Percentiles rank a stretch among this genome's conserved stretches.
Conservation (phyloP, 495 filamentous ascomycete species). For the Penicillium canescens region DNA sequence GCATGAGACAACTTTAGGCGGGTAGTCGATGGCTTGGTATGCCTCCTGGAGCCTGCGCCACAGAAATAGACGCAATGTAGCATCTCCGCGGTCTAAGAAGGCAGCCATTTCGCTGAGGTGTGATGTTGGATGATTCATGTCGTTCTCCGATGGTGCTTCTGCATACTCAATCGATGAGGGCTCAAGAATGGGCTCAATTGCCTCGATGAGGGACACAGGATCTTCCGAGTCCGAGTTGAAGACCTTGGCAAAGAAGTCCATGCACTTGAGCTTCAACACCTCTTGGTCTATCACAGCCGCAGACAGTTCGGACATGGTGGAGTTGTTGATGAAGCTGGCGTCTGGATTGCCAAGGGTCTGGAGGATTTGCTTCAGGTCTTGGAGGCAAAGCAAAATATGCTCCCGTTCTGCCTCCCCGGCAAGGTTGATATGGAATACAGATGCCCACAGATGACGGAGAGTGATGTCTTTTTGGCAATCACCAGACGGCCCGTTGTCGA, state of each 20-base stretch:
- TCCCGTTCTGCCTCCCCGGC: conserved; percentile 68
- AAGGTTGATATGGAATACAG: conserved; percentile 71
- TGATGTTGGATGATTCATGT: conserved; percentile 15
- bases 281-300: conserved; percentile 78
- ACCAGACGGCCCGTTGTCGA: conserved; percentile 34
- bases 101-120: conserved; percentile 72
- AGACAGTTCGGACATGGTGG: conserved; percentile 87
- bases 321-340: conserved; percentile 80
- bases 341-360: conserved; percentile 35
- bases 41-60: conserved; percentile 87
- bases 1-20: conserved; percentile 83
- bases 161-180: conserved; percentile 56
- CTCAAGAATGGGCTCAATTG: conserved; percentile 87
- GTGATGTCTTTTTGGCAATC: conserved; percentile 30
- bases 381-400: conserved; percentile 77
- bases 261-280: conserved; percentile 85
- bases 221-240: conserved; percentile 68
- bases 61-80: conserved; percentile 78
- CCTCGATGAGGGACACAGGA: conserved; percentile 82
- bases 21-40: conserved; percentile 78
- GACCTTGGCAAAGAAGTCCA: conserved; percentile 91
- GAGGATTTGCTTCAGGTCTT: conserved; percentile 62
- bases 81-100: conserved; percentile 77
- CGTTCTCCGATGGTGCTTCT: conserved; percentile 19
- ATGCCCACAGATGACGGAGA: conserved; percentile 81